Evolutionary conservation across 164 flowering plant genomes (phyloP), one percentile per base, ranked within the genome.

Genomic region (Stephania cephalantha): DNA sequence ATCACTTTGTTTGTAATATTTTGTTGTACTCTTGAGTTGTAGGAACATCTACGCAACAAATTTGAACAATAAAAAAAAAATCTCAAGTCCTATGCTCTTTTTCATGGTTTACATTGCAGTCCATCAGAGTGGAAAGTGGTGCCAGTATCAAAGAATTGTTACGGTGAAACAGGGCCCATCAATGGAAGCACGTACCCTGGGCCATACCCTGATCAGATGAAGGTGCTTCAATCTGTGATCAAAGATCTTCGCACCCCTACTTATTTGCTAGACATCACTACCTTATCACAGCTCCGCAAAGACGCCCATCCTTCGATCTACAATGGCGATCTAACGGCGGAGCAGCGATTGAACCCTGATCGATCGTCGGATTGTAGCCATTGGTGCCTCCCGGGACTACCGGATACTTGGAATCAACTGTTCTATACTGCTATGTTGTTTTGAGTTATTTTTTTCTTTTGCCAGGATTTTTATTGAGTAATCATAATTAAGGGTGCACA

Each of bases 341-440:
- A 69, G 18, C 93, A 93, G 74, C 78, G 86, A 55, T 88, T 91
- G 1, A 91, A 90, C 70, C 97, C 99, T 3, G 87, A 83, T 64
- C 84, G 76, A 3, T 88, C 93, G 0, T 87, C 97, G 0, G 98
- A 94, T 75, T 95, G 99, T 72, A 95, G 98, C 82, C 99, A 95
- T 77, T 95, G 99, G 99, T 94, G 99, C 84, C 87, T 95, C 25
- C 98, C 99, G 17, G 98, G 98, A 9, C 77, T 94, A 77, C 98
- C 98, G n/a, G 99, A 93, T 76, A 93, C 98, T 69, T 95, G 98
- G 99, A 95, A 95, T 75, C 87, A 88, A 76, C 81, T 95, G 6
- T 86, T 95, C 71, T 92, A 88, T 71, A 87, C 90, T 45, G 88
- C 85, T 2, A 69, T 91, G 84, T 78, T 94, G 79, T 87, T 55